Conservation (phyloP, 179 eudicot genomes). For the Corrigiola litoralis region DNA sequence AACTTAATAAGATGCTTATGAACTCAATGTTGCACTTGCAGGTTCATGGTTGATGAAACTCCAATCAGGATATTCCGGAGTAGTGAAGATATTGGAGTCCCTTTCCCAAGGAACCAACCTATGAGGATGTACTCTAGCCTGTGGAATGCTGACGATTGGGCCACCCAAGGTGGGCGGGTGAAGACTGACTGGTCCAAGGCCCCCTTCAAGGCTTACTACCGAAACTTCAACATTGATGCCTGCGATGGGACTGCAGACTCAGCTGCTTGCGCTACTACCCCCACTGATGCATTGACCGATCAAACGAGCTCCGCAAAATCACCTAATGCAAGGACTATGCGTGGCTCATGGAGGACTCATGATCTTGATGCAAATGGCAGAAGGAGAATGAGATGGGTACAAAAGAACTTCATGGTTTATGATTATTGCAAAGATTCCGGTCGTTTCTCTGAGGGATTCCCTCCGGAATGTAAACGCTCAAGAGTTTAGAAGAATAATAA, state of each 20-base stretch:
- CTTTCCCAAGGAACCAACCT: constrained; percentile 33
- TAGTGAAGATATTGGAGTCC: constrained; percentile 27
- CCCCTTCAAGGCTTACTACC: constrained; percentile 33
- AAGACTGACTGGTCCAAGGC: constrained; percentile 39
- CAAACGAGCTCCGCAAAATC: background rate
- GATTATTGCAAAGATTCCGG: constrained; percentile 30
- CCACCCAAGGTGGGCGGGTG: constrained; percentile 33
- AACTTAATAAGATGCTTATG: no score
- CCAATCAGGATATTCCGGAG: constrained; percentile 35
- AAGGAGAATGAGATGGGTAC: constrained; percentile 32
- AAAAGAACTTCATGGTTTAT: constrained; percentile 26
- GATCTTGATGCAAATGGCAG: constrained; percentile 25
- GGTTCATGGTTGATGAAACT: constrained; percentile 34
- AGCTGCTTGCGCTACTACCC: background rate
- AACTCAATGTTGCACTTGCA: background rate
- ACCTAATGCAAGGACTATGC: background rate
- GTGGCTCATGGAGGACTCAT: constrained; percentile 23
- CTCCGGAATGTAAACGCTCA: constrained; percentile 33
- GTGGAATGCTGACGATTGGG: constrained; percentile 47
- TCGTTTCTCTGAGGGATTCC: constrained; percentile 28
- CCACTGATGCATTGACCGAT: background rate
- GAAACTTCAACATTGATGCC: constrained; percentile 27
- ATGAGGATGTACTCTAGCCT: constrained; percentile 39
- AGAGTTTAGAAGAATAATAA: background rate
- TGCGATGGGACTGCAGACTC: constrained; percentile 12